Evolutionary conservation across 176 grass and related monocot species (phyloP).

Genomic region (Triticum dicoccoides): DNA sequence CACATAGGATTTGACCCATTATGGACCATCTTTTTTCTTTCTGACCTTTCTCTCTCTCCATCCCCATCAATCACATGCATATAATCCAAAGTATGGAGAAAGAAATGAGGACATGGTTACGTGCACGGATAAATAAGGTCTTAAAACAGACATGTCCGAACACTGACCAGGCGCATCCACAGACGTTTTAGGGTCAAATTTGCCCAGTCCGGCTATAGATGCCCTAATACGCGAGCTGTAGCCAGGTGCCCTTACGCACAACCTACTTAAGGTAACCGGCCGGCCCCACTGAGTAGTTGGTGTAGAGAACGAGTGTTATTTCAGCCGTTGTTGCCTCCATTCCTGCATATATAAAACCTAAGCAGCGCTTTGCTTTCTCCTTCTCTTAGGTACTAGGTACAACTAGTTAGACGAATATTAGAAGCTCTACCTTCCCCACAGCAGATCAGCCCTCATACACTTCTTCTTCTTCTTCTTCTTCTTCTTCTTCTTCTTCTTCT

Average conservation of each 20-base stretch:
- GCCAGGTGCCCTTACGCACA: background rate
- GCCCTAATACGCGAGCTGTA: background rate
- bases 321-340: slow-evolving; percentile 23
- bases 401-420: slow-evolving; percentile 13
- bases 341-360: slow-evolving; percentile 42
- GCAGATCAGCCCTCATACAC: background rate
- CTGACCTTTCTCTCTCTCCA: too few relatives aligned
- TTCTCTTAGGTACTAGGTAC: background rate
- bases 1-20: too few relatives aligned
- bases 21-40: too few relatives aligned
- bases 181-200: too few relatives aligned
- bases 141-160: too few relatives aligned
- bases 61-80: too few relatives aligned
- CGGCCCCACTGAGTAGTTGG: slow-evolving; percentile 7
- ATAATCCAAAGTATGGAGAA: too few relatives aligned
- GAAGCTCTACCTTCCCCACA: slow-evolving; percentile 7
- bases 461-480: background rate
- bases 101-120: too few relatives aligned
- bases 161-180: too few relatives aligned
- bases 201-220: too few relatives aligned
- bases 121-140: too few relatives aligned
- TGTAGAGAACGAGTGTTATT: slow-evolving; percentile 13
- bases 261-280: background rate
- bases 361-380: slow-evolving; percentile 16
- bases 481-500: background rate